Evolutionary conservation across 495 filamentous ascomycete species (phyloP), one percentile per base, ranked within the genome.

Genomic region (Chaetomium tenue): DNA sequence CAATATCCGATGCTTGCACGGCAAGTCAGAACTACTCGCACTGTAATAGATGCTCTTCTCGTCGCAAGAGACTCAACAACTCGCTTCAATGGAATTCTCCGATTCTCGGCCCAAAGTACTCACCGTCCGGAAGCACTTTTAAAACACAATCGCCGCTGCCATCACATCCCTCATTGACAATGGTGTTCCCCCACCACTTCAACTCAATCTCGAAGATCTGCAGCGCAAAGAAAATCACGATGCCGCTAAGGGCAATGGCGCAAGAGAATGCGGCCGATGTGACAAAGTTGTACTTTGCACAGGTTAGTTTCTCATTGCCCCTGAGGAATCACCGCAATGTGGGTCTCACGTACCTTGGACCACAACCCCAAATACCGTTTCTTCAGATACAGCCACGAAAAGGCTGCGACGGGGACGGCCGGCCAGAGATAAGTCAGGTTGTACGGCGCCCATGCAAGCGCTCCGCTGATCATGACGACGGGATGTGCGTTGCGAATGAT

Each of bases 111-210:
- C 76, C 76, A 63, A 79, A 77, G 50, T 75, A 77, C 52, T 76
- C 71, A 0, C 76, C 77, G 46, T 71, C 63, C 0, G 52, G 40
- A 4, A 80, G 60, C 52, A 40, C 23, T 40, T 65, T 55, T 12
- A 72, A 63, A 4, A 60, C 59, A 59, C 76, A 79, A 44, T 63
- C 58, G 5, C 53, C 59, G 0, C 33, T 57, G 5, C 48, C 68
- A 40, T 78, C 74, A 54, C 77, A 79, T 12, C 77, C 77, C 37
- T 70, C 59, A 5, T 48, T 23, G 3, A 69, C 54, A 4, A 75
- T 70, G 5, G 48, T 66, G 62, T 77, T 79, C 4, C 77, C 77
- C 77, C 76, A 78, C 77, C 77, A 79, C 46, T 74, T 39, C n/a
- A 78, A n/a, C 44, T 72, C 40, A n/a, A 76, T 48, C 42, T 71